These are phyloP conservation scores for Fagopyrum tataricum DNA, from an alignment of 148 eudicot genomes.

Conservation along the genomic window DNA sequence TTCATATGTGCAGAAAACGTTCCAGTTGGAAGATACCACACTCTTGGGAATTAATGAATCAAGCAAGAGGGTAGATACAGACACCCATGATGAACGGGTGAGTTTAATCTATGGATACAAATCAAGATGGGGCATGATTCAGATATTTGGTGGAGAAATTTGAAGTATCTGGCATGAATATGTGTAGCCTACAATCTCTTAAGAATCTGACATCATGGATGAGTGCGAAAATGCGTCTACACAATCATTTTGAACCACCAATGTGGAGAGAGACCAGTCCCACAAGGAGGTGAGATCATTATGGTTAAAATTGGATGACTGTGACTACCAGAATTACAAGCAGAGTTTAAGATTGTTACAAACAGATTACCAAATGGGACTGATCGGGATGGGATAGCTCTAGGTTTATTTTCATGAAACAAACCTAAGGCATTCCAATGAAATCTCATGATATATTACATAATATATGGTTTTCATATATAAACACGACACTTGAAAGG, in stretches of 20 bases:
- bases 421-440: background rate
- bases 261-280: background rate
- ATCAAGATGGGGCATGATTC: background rate
- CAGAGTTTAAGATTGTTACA: background rate
- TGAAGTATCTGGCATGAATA: background rate
- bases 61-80: background rate
- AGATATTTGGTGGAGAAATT: background rate
- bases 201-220: background rate
- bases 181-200: background rate
- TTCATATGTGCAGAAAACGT: background rate
- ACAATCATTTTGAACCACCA: conserved; percentile 3
- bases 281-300: background rate
- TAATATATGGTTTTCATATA: background rate
- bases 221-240: background rate
- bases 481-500: no score
- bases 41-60: background rate
- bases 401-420: background rate
- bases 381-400: background rate
- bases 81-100: background rate
- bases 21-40: background rate
- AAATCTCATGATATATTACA: background rate
- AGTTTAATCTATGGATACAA: background rate
- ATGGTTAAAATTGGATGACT: background rate
- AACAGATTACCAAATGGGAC: background rate
- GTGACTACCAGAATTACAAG: background rate